Percentiles rank a stretch among this genome's conserved stretches.
These are phyloP conservation scores for Trichophyton simii DNA, from an alignment of 2,329 filamentous ascomycete genomes.

Conservation along the genomic window DNA sequence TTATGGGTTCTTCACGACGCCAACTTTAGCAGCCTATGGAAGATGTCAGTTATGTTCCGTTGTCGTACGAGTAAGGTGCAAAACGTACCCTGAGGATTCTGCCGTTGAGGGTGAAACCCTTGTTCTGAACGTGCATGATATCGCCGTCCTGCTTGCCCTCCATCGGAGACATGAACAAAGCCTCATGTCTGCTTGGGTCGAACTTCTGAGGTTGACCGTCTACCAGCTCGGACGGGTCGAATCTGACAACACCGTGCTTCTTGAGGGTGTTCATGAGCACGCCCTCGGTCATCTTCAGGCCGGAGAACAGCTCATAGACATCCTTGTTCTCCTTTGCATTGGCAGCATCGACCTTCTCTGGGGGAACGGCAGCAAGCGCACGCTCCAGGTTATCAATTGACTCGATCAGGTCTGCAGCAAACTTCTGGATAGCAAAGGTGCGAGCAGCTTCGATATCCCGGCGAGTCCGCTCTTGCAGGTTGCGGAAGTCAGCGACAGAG, in stretches of 20 bases:
- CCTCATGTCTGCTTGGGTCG: slow-evolving; percentile 93
- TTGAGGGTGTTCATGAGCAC: slow-evolving; percentile 78
- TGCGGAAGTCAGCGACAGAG: slow-evolving; percentile 90
- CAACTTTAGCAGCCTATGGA: slow-evolving; percentile 72
- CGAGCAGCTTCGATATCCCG: slow-evolving; percentile 78
- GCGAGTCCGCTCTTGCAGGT: slow-evolving; percentile 86
- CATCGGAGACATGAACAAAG: slow-evolving; percentile 84
- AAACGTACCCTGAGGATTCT: slow-evolving; percentile 57
- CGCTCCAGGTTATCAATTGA: slow-evolving; percentile 95
- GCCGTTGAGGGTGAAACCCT: slow-evolving; percentile 90
- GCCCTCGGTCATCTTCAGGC: slow-evolving; percentile 86
- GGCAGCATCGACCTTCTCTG: slow-evolving; percentile 52
- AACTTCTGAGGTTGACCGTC: slow-evolving; percentile 62
- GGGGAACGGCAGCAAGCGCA: slow-evolving; percentile 65
- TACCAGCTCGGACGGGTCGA: slow-evolving; percentile 50
- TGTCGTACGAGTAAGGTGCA: background rate
- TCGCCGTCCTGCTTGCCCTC: slow-evolving; percentile 78
- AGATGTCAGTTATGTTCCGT: slow-evolving; percentile 11
- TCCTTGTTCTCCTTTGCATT: slow-evolving; percentile 53
- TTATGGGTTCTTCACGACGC: slow-evolving; percentile 73
- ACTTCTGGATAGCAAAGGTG: slow-evolving; percentile 88
- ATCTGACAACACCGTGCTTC: slow-evolving; percentile 87
- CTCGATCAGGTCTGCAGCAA: slow-evolving; percentile 89
- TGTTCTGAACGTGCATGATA: slow-evolving; percentile 86
- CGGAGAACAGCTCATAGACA: slow-evolving; percentile 67